Percentiles rank a stretch among this genome's conserved stretches.
Conservation (phyloP, 805 yeast genomes). For the Saturnispora saitoi region DNA sequence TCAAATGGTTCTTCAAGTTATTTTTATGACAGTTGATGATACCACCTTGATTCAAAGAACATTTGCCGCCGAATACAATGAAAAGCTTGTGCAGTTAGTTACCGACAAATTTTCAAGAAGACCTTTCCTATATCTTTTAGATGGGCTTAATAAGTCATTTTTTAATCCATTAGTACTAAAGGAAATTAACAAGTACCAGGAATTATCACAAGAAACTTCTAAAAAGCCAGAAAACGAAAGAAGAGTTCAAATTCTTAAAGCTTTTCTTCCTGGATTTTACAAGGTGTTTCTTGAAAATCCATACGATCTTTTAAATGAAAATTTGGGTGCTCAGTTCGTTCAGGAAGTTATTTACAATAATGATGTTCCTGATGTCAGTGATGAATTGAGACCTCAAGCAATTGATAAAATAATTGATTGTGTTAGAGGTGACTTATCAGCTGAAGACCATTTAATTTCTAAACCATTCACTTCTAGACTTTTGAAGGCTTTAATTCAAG, state of each 20-base stretch:
- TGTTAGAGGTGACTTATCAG: slow-evolving; percentile 58
- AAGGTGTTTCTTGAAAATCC: slow-evolving; percentile 43
- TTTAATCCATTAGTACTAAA: slow-evolving; percentile 63
- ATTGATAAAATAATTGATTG: slow-evolving; percentile 48
- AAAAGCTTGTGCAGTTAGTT: slow-evolving; percentile 44
- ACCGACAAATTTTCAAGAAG: slow-evolving; percentile 76
- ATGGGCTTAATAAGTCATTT: slow-evolving; percentile 73
- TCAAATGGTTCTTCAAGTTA: slow-evolving; percentile 65
- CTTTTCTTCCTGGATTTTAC: slow-evolving; percentile 59
- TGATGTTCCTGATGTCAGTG: slow-evolving; percentile 27
- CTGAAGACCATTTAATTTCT: slow-evolving; percentile 58
- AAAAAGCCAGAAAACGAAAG: slow-evolving; percentile 79
- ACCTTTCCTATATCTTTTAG: slow-evolving; percentile 73
- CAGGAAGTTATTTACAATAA: slow-evolving; percentile 60
- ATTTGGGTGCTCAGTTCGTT: slow-evolving; percentile 76
- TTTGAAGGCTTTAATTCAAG: slow-evolving; percentile 69
- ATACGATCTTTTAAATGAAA: slow-evolving; percentile 49
- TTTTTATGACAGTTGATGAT: slow-evolving; percentile 87
- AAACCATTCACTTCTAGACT: slow-evolving; percentile 69
- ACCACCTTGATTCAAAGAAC: slow-evolving; percentile 75
- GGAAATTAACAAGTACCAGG: slow-evolving; percentile 52
- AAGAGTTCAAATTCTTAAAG: slow-evolving; percentile 56
- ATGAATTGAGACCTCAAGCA: slow-evolving; percentile 34
- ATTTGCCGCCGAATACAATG: slow-evolving; percentile 51
- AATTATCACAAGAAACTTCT: slow-evolving; percentile 58